Base-by-base conservation (phyloP, 1,284 basidiomycete species). In the Naganishia cerealis region DNA sequence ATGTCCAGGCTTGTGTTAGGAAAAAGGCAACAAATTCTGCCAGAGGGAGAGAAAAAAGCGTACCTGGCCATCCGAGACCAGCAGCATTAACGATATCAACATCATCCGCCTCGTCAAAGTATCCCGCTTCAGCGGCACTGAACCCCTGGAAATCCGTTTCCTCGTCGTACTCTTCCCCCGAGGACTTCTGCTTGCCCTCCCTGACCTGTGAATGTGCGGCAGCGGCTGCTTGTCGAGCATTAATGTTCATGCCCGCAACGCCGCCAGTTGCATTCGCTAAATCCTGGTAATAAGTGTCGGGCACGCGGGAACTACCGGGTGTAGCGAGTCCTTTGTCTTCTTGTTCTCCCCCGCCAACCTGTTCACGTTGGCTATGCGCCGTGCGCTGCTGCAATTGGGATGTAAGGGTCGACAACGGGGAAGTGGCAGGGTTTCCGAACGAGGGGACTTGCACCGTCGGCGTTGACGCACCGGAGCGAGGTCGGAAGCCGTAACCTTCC, bases 11-110 rank as follows among this genome's bases (percentile, higher is more conserved):
- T 33, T 33, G 29, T 33, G 6, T 33, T 33, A 39, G n/a, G n/a
- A n/a, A 26, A 59, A 38, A 52, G 24, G 39, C 5, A 6, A 50
- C 36, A 16, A 16, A 15, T 13, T 58, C 42, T 56, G 43, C 43
- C 39, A 40, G 33, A 67, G 48, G n/a, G 33, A 18, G 5, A 21
- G 26, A 53, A 54, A 33, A 53, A 24, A 42, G 79, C 84, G 75
- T 73, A 91, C 92, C 92, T 79, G 94, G 94, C 93, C 94, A 96
- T 2, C 93, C 94, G 16, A 96, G 85, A 50, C 94, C 94, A 74
- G 95, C 87, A 54, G 86, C 86, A 81, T 94, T 92, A 53, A 90
- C 89, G 42, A 93, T 86, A 67, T 86, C 72, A 39, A 67, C 68
- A 67, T 76, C 75, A 67, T 77, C 75, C 24, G 57, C 62, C 43